Base-by-base conservation (phyloP, 2,329 filamentous ascomycete species). In the Xylaria sp. region DNA sequence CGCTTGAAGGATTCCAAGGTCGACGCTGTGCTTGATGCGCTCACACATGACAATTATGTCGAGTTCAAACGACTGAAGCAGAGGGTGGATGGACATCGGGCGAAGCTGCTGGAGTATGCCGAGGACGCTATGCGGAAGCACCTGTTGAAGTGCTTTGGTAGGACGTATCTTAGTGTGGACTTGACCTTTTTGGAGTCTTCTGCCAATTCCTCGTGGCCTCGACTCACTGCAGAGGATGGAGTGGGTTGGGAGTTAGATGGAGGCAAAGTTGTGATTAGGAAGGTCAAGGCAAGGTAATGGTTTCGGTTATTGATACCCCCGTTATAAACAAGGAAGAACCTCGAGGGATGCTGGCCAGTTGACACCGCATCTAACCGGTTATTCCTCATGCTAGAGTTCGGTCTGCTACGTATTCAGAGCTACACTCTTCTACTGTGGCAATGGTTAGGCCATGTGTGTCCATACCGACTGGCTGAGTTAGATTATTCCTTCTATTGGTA, bases 201-300 rank as follows among this genome's bases (percentile, higher is more conserved):
- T 65, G 86, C 92, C 4, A 89, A 89, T 56, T 84, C 87, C 73
- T 83, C 81, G n/a, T 99, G 95, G 94, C 84, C 88, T 11, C 88
- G 89, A 59, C 81, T 98, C 75, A 86, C 81, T 65, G 85, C 87
- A 39, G 83, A 87, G 71, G 89, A 93, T 76, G 89, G 89, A 2
- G 91, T 98, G 1, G 94, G 94, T 0, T 99, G 96, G 96, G 88
- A 94, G 76, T 82, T 93, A 74, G 90, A 93, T 48, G 90, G 87
- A 4, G 85, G 86, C 51, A 91, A 83, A 75, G 90, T 98, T 36
- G 84, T 94, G n/a, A 95, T 98, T 77, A 87, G 92, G 63, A 86
- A 81, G 75, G 80, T 85, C 19, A 84, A 81, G 75, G 81, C 79
- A 55, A 80, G 79, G 73, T 82, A 74, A 73, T 17, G 50, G 63